Base-by-base conservation (phyloP, 1,284 basidiomycete species). In the Somion occarium region DNA sequence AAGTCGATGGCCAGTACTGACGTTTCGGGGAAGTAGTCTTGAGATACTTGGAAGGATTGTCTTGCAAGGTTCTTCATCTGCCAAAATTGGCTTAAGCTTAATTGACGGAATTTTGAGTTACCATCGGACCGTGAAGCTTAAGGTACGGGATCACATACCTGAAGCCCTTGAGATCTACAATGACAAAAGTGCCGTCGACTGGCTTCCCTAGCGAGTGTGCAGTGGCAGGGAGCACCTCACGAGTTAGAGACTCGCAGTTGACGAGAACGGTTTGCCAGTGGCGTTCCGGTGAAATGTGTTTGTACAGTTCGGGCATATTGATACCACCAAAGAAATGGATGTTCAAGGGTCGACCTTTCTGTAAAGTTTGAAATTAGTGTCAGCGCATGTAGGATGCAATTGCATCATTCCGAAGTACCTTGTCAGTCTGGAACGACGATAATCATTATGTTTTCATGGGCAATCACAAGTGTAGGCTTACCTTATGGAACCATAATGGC, bases 21-120 rank as follows among this genome's bases (percentile, higher is more conserved):
- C 85, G 82, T 83, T 63, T 88, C 85, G 1, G 86, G 85, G 56
- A 77, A 87, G 64, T 85, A 88, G 60, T 86, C 84, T 65, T 88
- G 85, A 1, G 85, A 85, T 46, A 88, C 72, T 58, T 87, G 82
- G 65, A 88, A 85, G 3, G 80, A 79, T 45, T 66, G 68, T 39
- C 78, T 71, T 25, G 75, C 74, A 15, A 88, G 69, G 44, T 72
- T 69, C 64, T 83, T 86, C 71, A 86, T 81, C 60, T 85, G 79
- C 85, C 85, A 88, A 60, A 88, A 88, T 58, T 85, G 80, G 46
- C 70, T 67, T 44, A 87, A 63, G 13, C 85, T 85, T 39, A 3
- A n/a, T 5, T 2, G 2, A 13, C 19, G 27, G 44, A 15, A n/a
- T 22, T 18, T 46, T 26, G 26, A 34, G 19, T 34, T 12, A 27